Percentiles rank a stretch among this genome's conserved stretches.
Conservation (phyloP, 805 yeast genomes). For the Grigorovia humatica region DNA sequence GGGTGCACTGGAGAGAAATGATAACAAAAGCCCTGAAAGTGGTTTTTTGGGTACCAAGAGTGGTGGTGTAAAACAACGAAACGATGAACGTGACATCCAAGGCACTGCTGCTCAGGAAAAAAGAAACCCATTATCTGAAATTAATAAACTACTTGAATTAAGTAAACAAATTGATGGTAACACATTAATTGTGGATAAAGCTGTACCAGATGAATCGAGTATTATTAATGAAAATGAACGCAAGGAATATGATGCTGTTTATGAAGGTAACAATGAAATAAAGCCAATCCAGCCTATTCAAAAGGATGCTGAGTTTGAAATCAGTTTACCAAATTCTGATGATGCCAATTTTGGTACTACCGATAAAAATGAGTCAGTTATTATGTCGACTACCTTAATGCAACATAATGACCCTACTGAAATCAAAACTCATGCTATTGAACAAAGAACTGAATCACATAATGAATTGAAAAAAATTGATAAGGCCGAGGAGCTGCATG, state of each 20-base stretch:
- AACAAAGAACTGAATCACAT: not conserved
- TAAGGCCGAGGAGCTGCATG: not conserved
- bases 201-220: not conserved
- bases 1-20: not conserved
- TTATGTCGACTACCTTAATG: not conserved
- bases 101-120: not conserved
- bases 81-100: not conserved
- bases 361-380: not conserved
- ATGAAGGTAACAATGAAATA: not conserved
- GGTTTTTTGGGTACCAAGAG: not conserved
- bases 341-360: not conserved
- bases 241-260: not conserved
- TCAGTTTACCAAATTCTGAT: not conserved
- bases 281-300: not conserved
- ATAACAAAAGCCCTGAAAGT: not conserved
- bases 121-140: not conserved
- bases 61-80: not conserved
- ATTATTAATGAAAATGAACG: not conserved
- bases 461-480: not conserved
- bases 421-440: not conserved
- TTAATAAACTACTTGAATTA: not conserved
- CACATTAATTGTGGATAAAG: not conserved
- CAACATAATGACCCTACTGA: not conserved
- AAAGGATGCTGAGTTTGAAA: constrained; percentile 2
- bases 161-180: not conserved